Conservation (phyloP, 1,284 basidiomycete genomes). For the Peniophora sp. region DNA sequence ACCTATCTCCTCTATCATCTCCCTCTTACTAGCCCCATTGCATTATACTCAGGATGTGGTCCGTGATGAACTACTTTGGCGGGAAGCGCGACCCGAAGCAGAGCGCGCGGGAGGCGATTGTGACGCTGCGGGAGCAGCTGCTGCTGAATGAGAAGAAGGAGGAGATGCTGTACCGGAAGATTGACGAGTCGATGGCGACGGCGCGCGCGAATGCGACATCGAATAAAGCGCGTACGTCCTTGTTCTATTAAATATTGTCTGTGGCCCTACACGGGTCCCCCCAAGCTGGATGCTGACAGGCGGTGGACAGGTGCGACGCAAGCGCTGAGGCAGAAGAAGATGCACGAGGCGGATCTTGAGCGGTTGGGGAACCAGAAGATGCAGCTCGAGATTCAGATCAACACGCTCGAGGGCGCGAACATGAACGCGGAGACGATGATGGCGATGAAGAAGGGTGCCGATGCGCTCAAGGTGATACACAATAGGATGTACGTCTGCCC, state of each 20-base stretch:
- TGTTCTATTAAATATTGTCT: background rate
- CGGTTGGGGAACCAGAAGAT: constrained; percentile 81
- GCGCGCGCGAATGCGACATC: constrained; percentile 90
- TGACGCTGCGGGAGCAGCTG: constrained; percentile 79
- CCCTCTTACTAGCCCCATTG: too few relatives aligned
- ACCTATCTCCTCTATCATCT: too few relatives aligned
- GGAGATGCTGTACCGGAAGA: constrained; percentile 93
- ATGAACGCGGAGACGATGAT: constrained; percentile 98
- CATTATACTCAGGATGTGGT: background rate
- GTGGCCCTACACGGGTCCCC: too few relatives aligned
- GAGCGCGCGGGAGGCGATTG: constrained; percentile 81
- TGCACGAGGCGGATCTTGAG: constrained; percentile 84
- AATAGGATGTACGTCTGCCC: constrained; percentile 67
- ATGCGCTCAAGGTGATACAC: constrained; percentile 90
- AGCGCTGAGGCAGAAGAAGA: constrained; percentile 95
- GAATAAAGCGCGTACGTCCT: constrained; percentile 85
- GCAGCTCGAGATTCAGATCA: constrained; percentile 95
- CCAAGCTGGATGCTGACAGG: background rate
- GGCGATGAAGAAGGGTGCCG: constrained; percentile 95
- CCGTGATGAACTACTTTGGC: constrained; percentile 77
- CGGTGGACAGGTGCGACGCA: constrained; percentile 62
- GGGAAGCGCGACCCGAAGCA: constrained; percentile 74
- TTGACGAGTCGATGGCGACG: constrained; percentile 91
- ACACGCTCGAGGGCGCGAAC: constrained; percentile 96
- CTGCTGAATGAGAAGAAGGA: constrained; percentile 99